Conservation (phyloP, 2,329 filamentous ascomycete species). For the Blastomyces gilchristii region DNA sequence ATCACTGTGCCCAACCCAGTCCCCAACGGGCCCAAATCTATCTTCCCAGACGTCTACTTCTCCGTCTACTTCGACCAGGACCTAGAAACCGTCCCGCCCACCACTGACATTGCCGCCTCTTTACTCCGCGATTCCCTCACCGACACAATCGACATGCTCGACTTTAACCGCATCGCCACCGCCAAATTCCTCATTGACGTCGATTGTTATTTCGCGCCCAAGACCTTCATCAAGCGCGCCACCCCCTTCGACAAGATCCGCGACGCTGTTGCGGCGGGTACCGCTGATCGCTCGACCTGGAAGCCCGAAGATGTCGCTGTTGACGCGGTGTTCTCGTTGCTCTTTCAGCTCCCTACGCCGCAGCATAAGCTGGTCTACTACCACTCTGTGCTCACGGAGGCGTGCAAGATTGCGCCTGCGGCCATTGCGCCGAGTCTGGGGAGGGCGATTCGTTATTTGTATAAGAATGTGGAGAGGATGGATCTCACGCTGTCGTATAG, state of each 20-base stretch:
- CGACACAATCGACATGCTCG: slow-evolving; percentile 86
- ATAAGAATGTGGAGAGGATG: slow-evolving; percentile 68
- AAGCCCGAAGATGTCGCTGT: slow-evolving; percentile 96
- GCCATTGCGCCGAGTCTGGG: slow-evolving; percentile 94
- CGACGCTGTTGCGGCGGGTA: slow-evolving; percentile 36
- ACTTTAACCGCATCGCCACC: slow-evolving; percentile 81
- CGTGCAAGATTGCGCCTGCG: slow-evolving; percentile 88
- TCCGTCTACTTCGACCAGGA: slow-evolving; percentile 86
- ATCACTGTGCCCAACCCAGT: slow-evolving; percentile 68
- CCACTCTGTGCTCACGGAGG: slow-evolving; percentile 85
- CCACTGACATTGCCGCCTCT: slow-evolving; percentile 64
- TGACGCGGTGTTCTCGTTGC: slow-evolving; percentile 93
- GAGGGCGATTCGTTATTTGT: slow-evolving; percentile 83
- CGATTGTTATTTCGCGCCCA: slow-evolving; percentile 84
- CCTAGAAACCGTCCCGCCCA: slow-evolving; percentile 74
- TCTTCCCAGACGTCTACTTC: slow-evolving; percentile 89
- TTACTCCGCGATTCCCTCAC: slow-evolving; percentile 75
- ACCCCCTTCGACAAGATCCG: slow-evolving; percentile 85
- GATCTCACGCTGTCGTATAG: slow-evolving; percentile 79
- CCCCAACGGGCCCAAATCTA: slow-evolving; percentile 58
- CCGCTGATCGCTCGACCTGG: slow-evolving; percentile 66
- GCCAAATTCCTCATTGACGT: slow-evolving; percentile 87
- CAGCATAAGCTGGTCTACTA: slow-evolving; percentile 97
- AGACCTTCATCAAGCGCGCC: slow-evolving; percentile 86
- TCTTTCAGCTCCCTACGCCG: slow-evolving; percentile 74